These are phyloP conservation scores for Teratosphaeriaceae sp. DNA, from an alignment of 2,329 filamentous ascomycete genomes.

Conservation along the genomic window DNA sequence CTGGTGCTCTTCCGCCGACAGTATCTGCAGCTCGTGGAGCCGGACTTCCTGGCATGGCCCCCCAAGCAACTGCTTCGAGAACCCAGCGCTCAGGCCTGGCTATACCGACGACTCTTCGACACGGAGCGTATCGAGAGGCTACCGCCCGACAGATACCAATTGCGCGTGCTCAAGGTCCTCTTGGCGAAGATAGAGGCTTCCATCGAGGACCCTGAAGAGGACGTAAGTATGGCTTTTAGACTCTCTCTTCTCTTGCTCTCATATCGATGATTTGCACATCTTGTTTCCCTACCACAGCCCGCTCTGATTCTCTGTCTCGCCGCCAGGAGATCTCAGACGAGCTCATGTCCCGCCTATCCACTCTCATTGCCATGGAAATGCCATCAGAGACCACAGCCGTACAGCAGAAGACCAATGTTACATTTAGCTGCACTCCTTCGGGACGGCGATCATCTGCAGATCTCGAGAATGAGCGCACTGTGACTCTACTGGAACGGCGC, in stretches of 20 bases:
- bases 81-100: slow-evolving; percentile 55
- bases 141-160: slow-evolving; percentile 63
- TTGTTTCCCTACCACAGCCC: not conserved
- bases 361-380: slow-evolving; percentile 56
- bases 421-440: slow-evolving; percentile 48
- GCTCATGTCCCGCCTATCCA: slow-evolving; percentile 63
- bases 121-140: slow-evolving; percentile 47
- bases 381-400: slow-evolving; percentile 59
- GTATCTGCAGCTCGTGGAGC: slow-evolving; percentile 69
- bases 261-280: slow-evolving; percentile 3
- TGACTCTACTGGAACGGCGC: slow-evolving; percentile 64
- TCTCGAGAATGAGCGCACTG: slow-evolving; percentile 19
- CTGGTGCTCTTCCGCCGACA: slow-evolving; percentile 57
- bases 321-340: slow-evolving; percentile 74
- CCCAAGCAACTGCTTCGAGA: slow-evolving; percentile 51
- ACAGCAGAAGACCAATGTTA: slow-evolving; percentile 69
- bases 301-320: slow-evolving; percentile 17
- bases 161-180: slow-evolving; percentile 67
- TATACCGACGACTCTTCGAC: slow-evolving; percentile 63
- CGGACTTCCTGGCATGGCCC: slow-evolving; percentile 57
- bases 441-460: slow-evolving; percentile 8
- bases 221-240: slow-evolving; percentile 61
- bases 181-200: slow-evolving; percentile 63
- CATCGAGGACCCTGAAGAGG: slow-evolving; percentile 74
- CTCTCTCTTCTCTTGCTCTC: slow-evolving; percentile 17